A percentile compares a stretch with the other conserved stretches of the same genome.
Evolutionary conservation across 2,329 filamentous ascomycete genomes (phyloP).

Genomic region (Nothopassalora personata): DNA sequence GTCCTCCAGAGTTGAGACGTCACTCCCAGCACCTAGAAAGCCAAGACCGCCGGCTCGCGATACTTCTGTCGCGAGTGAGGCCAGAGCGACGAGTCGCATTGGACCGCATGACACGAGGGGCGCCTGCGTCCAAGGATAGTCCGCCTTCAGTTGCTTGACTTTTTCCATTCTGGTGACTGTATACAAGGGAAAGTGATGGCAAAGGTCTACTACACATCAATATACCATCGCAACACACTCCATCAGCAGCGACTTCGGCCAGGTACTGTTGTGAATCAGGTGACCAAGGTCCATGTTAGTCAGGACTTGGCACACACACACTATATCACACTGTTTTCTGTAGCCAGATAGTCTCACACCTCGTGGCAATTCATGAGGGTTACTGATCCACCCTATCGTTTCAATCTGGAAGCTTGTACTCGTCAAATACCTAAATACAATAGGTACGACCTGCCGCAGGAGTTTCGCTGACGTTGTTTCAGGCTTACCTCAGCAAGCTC

Average conservation of each 20-base stretch:
- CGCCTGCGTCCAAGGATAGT: constrained; percentile 55
- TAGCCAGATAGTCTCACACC: no score
- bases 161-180: constrained; percentile 15
- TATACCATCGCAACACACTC: background rate
- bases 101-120: constrained; percentile 61
- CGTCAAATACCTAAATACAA: no score
- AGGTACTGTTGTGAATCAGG: no score
- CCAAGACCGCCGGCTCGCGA: constrained; percentile 49
- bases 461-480: no score
- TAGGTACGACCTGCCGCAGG: background rate
- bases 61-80: constrained; percentile 55
- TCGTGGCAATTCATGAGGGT: no score
- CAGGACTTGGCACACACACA: no score
- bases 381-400: no score
- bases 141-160: constrained; percentile 25
- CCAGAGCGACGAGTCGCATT: constrained; percentile 60
- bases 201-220: no score
- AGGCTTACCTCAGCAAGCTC: no score
- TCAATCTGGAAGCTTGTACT: no score
- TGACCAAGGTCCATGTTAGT: no score
- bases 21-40: constrained; percentile 43
- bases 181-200: background rate
- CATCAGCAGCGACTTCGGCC: constrained; percentile 7
- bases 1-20: constrained; percentile 32
- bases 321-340: no score